Evolutionary conservation across 495 filamentous ascomycete species (phyloP), one percentile per base, ranked within the genome.

Genomic region (Penicillium lividum): DNA sequence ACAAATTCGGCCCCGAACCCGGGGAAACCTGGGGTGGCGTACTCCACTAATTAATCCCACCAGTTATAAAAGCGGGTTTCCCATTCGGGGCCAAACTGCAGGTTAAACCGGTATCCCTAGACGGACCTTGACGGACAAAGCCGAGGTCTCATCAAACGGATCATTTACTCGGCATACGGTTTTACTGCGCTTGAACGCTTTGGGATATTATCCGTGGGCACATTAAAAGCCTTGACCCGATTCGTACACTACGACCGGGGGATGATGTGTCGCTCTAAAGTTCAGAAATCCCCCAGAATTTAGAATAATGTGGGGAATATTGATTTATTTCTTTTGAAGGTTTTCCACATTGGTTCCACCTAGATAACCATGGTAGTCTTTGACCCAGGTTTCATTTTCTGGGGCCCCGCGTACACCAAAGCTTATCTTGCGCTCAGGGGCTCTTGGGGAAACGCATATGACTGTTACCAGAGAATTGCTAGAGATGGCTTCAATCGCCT

Each of bases 21-120:
- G 43, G 25, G 15, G 28, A 49, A 49, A 49, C 11, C 46, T 49
- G 46, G 46, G 46, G 46, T 31, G 46, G 46, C 46, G 25, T 31
- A 16, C 46, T 15, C 46, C 46, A 49, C 46, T 16, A 28, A 49
- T 13, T 49, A 49, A 49, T 49, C 46, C 46, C 46, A 49, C 46
- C 46, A 49, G 28, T 49, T 5, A 15, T 13, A 15, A 3, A 13
- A 27, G 25, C 46, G 46, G 27, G 46, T 49, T 49, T 33, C 3
- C 28, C 15, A 29, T 49, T 31, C 46, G 46, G 25, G 10, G 7
- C 4, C 27, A 15, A 49, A 16, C 6, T 31, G 27, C 27, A 49
- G 5, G 6, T 18, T 33, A 3, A 31, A 31, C 28, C 46, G 28
- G 13, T n/a, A 16, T n/a, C 38, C 13, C 38, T 40, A 40, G 4